Evolutionary conservation across 371 early-diverging fungal genomes (phyloP), one percentile per base, ranked within the genome.

Genomic region (Mucor lusitanicus): DNA sequence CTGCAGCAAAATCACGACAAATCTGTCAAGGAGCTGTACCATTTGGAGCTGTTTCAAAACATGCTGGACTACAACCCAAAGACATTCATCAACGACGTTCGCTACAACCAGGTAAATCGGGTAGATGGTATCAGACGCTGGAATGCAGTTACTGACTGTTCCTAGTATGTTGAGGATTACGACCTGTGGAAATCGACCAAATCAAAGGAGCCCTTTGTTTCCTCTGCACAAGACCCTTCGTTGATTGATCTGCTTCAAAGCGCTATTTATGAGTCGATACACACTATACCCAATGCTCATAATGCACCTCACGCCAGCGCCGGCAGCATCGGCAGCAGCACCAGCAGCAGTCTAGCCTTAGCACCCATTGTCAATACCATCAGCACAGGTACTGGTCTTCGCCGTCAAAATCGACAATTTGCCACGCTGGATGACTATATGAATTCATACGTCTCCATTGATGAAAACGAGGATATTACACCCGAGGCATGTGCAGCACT

Each of bases 401-500:
- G 72, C 15, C 74, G 79, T 27, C 72, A 69, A 23, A 63, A 72
- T 32, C 73, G 73, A 57, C 77, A 83, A 57, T 79, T 71, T 56
- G 64, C 70, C 9, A 72, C 73, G 1, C 60, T 91, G 15, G 75
- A 71, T 1, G 85, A 74, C 11, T 92, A 85, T 63, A 69, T 90
- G 6, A 67, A 71, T 5, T 87, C 92, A 0, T 90, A 88, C 72
- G 72, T 87, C 17, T 78, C 84, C 9, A 46, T 48, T 3, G 69
- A 69, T 12, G 88, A 89, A 53, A 89, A 88, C 13, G 80, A 81
- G 28, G 88, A 88, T 33, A 70, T 85, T 3, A 82, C 89, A 0
- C 77, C 77, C 3, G 84, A 85, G 25, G 85, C 85, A 28, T 75
- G 82, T 1, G 71, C 87, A 1, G 53, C 30, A 2, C 68, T 85